Evolutionary conservation across 2,329 filamentous ascomycete genomes (phyloP).

Genomic region (Cadophora sp.): DNA sequence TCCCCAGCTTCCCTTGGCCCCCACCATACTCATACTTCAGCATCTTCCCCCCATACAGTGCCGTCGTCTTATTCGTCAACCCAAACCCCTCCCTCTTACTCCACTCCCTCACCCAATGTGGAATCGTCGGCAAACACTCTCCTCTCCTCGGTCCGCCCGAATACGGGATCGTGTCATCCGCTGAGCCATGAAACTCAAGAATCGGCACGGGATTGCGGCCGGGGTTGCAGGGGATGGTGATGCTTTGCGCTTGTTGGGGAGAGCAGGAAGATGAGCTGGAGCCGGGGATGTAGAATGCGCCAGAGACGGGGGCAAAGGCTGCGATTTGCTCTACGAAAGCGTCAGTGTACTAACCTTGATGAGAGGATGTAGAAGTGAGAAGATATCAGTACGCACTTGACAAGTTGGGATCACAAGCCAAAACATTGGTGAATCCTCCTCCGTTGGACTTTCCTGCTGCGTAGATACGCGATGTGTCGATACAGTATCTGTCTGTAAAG

Average conservation of each 20-base stretch:
- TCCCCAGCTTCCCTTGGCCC: not conserved
- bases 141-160: constrained; percentile 50
- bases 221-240: constrained; percentile 48
- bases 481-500: constrained; percentile 46
- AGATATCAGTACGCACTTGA: not conserved
- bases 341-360: constrained; percentile 36
- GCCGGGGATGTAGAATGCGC: constrained; percentile 49
- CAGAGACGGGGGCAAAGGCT: constrained; percentile 54
- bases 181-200: constrained; percentile 57
- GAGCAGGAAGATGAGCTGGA: constrained; percentile 45
- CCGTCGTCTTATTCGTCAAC: constrained; percentile 19
- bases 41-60: constrained; percentile 29
- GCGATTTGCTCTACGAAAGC: constrained; percentile 46
- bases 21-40: constrained; percentile 25
- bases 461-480: constrained; percentile 51
- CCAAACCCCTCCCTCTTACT: constrained; percentile 42
- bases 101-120: constrained; percentile 50
- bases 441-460: constrained; percentile 55
- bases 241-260: constrained; percentile 33
- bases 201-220: constrained; percentile 49
- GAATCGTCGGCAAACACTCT: constrained; percentile 53
- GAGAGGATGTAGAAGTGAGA: no score
- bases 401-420: constrained; percentile 50
- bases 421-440: constrained; percentile 50
- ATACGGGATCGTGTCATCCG: constrained; percentile 54